Percentiles rank a stretch among this genome's conserved stretches.
phyloP scores from a whole-genome alignment of 371 early-diverging fungal genomes.

The Mycotypha africana region DNA sequence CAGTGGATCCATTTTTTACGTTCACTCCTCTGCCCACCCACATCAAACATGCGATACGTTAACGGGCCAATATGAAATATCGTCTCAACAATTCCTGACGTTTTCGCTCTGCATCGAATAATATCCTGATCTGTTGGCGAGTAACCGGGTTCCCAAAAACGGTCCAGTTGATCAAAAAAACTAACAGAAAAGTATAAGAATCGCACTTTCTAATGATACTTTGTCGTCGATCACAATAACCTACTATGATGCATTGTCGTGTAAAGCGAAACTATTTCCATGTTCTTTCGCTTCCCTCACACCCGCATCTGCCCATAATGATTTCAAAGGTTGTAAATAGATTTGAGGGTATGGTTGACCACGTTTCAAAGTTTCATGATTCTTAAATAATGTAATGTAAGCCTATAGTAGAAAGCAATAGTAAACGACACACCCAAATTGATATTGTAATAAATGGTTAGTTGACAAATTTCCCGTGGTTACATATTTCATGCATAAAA shows the following conservation, averaged over 20 bases:
- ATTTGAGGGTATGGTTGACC: slow-evolving; percentile 58
- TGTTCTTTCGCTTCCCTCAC: slow-evolving; percentile 62
- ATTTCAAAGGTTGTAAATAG: slow-evolving; percentile 67
- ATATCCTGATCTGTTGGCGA: slow-evolving; percentile 89
- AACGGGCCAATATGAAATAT: slow-evolving; percentile 76
- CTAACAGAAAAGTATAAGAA: too few relatives aligned
- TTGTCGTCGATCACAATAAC: too few relatives aligned
- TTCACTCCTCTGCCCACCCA: slow-evolving; percentile 90
- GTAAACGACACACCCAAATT: neutral
- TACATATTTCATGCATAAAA: too few relatives aligned
- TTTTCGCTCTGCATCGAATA: slow-evolving; percentile 76
- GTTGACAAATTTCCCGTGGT: too few relatives aligned
- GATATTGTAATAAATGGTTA: too few relatives aligned
- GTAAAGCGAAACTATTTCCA: slow-evolving; percentile 69
- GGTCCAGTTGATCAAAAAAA: slow-evolving; percentile 83
- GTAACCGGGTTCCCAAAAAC: slow-evolving; percentile 68
- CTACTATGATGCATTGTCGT: slow-evolving; percentile 73
- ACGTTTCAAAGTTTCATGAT: slow-evolving; percentile 37
- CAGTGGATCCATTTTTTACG: slow-evolving; percentile 95
- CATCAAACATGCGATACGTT: slow-evolving; percentile 88
- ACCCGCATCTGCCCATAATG: slow-evolving; percentile 74
- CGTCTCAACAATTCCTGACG: slow-evolving; percentile 85
- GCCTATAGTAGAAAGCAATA: slow-evolving; percentile 5
- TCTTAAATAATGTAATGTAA: slow-evolving; percentile 20
- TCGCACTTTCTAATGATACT: too few relatives aligned